Percentiles rank a stretch among this genome's conserved stretches.
Evolutionary conservation across 2,329 filamentous ascomycete species (phyloP).

Genomic region (Balansia obtecta): DNA sequence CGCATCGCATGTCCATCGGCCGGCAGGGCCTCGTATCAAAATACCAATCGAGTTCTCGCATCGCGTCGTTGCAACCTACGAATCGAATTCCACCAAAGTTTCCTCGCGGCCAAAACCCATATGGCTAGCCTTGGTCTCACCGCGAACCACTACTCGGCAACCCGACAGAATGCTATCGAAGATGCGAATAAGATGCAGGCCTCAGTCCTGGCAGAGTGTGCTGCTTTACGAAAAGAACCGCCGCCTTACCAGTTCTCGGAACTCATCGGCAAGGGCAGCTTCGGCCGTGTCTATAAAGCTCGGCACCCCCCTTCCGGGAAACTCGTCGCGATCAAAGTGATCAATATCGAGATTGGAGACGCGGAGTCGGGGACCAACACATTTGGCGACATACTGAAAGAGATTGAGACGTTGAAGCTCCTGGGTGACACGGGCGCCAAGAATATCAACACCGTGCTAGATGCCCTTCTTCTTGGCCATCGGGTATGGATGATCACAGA

Average conservation of each 20-base stretch:
- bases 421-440: slow-evolving; percentile 63
- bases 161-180: slow-evolving; percentile 48
- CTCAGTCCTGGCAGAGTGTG: slow-evolving; percentile 35
- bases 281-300: slow-evolving; percentile 62
- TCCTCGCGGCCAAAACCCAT: neutral
- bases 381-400: slow-evolving; percentile 57
- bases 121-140: neutral
- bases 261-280: slow-evolving; percentile 63
- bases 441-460: slow-evolving; percentile 73
- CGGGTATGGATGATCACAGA: slow-evolving; percentile 83
- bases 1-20: neutral
- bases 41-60: neutral
- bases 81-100: neutral
- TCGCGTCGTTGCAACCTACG: neutral
- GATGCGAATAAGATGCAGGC: slow-evolving; percentile 60
- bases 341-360: slow-evolving; percentile 71
- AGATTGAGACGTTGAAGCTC: slow-evolving; percentile 56
- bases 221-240: slow-evolving; percentile 1
- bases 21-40: neutral
- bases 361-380: slow-evolving; percentile 38
- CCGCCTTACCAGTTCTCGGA: slow-evolving; percentile 49
- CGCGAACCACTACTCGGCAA: slow-evolving; percentile 24
- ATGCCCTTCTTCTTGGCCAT: slow-evolving; percentile 63
- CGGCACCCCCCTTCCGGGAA: slow-evolving; percentile 30
- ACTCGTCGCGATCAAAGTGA: slow-evolving; percentile 68